phyloP scores from a whole-genome alignment of 768 basidiomycete species.

The Mycena leptocephala region DNA sequence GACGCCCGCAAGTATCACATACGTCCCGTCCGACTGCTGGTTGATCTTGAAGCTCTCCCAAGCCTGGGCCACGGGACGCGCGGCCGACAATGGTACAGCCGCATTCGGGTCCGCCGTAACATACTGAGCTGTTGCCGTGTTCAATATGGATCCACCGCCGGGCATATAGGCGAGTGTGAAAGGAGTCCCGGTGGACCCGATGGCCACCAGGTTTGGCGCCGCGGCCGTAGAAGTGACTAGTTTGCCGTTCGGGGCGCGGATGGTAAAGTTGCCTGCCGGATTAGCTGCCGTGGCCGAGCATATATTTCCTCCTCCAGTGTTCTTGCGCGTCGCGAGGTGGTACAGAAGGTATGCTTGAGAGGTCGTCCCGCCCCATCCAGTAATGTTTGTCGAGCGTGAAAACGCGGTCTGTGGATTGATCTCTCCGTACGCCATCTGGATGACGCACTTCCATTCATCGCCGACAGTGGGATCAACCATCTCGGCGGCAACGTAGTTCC shows the following conservation, averaged over 20 bases:
- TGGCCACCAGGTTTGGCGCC: constrained; percentile 45
- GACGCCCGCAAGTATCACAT: constrained; percentile 50
- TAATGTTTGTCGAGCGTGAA: constrained; percentile 46
- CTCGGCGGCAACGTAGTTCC: constrained; percentile 46
- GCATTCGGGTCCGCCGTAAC: constrained; percentile 53
- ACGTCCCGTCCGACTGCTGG: constrained; percentile 43
- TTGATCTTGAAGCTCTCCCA: constrained; percentile 50
- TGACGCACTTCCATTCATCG: constrained; percentile 54
- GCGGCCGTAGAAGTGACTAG: constrained; percentile 41
- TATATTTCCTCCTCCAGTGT: constrained; percentile 42
- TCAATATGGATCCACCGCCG: constrained; percentile 48
- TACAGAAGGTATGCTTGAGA: constrained; percentile 51
- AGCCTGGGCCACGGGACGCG: constrained; percentile 42
- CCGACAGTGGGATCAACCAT: constrained; percentile 43
- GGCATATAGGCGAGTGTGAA: constrained; percentile 49
- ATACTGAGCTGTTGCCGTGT: constrained; percentile 41
- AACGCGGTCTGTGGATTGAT: constrained; percentile 45
- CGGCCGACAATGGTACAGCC: constrained; percentile 44
- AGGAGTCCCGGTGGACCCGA: constrained; percentile 33
- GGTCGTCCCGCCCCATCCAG: constrained; percentile 52
- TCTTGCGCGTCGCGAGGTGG: constrained; percentile 51
- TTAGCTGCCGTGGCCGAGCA: constrained; percentile 45
- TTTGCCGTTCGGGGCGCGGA: constrained; percentile 43
- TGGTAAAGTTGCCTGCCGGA: constrained; percentile 48
- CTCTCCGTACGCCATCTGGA: constrained; percentile 52